These are phyloP conservation scores for Pleurotus tuoliensis DNA, from an alignment of 768 basidiomycete genomes.

Conservation along the genomic window DNA sequence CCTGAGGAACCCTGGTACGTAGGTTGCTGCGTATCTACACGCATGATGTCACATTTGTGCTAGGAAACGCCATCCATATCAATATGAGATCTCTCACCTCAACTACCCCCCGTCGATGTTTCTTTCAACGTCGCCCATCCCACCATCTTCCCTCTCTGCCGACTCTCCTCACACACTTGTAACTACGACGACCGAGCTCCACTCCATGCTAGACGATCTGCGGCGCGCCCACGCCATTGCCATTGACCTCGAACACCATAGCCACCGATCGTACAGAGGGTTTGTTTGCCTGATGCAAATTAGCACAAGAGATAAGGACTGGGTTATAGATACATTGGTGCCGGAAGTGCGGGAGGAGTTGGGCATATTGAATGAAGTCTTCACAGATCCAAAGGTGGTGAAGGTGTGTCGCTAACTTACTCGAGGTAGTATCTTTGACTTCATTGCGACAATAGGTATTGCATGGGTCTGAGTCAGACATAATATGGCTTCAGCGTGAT, in stretches of 20 bases:
- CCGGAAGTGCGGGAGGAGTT: slow-evolving; percentile 63
- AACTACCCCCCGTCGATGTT: slow-evolving; percentile 71
- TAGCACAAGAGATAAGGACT: slow-evolving; percentile 80
- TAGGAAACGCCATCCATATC: slow-evolving; percentile 71
- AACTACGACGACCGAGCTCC: slow-evolving; percentile 49
- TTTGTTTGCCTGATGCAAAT: slow-evolving; percentile 94
- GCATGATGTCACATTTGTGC: background rate
- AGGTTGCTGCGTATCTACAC: slow-evolving; percentile 11
- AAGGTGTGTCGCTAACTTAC: slow-evolving; percentile 52
- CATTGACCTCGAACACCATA: slow-evolving; percentile 93
- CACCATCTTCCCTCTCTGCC: slow-evolving; percentile 53
- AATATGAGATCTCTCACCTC: slow-evolving; percentile 76
- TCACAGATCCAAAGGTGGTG: slow-evolving; percentile 79
- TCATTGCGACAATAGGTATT: slow-evolving; percentile 54
- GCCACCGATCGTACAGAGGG: slow-evolving; percentile 77
- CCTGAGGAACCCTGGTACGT: slow-evolving; percentile 1
- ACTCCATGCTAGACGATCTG: slow-evolving; percentile 66
- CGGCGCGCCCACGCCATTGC: slow-evolving; percentile 73
- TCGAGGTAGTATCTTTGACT: background rate
- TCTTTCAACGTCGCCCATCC: slow-evolving; percentile 40
- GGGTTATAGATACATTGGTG: slow-evolving; percentile 77
- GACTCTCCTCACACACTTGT: slow-evolving; percentile 71
- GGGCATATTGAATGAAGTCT: slow-evolving; percentile 73
- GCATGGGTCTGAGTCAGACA: slow-evolving; percentile 92
- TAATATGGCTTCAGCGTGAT: slow-evolving; percentile 95